Evolutionary conservation across 1,139 yeast species (phyloP), one percentile per base, ranked within the genome.

Genomic region (Blastobotrys malaysiensis): DNA sequence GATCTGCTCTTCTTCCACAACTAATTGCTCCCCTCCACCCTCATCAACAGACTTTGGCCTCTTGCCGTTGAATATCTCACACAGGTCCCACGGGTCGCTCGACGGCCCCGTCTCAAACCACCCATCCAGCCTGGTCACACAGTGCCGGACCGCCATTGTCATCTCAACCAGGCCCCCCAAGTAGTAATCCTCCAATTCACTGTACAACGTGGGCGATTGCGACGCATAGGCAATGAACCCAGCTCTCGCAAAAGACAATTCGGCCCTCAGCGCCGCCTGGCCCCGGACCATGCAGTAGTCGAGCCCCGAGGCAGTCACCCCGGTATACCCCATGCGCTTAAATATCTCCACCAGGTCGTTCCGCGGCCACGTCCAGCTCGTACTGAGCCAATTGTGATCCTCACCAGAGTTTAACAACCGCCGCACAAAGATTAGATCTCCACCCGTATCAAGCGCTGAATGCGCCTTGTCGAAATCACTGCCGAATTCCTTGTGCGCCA

Each of bases 131-230:
- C 65, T 65, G 1, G 63, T 58, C 9, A 73, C 19, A 56, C 85
- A 81, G 20, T 59, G 63, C 6, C 67, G 58, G 2, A 74, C 68
- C 1, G 80, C 70, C 46, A 65, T 61, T 2, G 73, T 65, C 54
- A 80, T 74, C 49, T 80, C 83, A 19, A 72, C 69, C 5, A 79
- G 53, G 0, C 85, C 85, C 1, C 86, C 85, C 47, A 77, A 69
- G 55, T 68, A 78, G 57, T 81, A 81, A 22, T 67, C 69, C 49
- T 78, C 81, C 11, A 81, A 53, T 2, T 72, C 58, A 18, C 73
- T 72, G 45, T 69, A 69, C 43, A 78, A 61, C 9, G 77, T 59
- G 0, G 84, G 83, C 0, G 82, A 77, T 43, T 67, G 63, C 22
- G 63, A 60, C 0, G 73, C 69, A 53, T 71, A 73, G 1, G 66